These are phyloP conservation scores for Ophidiomyces ophidiicola DNA, from an alignment of 2,329 filamentous ascomycete genomes.

Conservation along the genomic window DNA sequence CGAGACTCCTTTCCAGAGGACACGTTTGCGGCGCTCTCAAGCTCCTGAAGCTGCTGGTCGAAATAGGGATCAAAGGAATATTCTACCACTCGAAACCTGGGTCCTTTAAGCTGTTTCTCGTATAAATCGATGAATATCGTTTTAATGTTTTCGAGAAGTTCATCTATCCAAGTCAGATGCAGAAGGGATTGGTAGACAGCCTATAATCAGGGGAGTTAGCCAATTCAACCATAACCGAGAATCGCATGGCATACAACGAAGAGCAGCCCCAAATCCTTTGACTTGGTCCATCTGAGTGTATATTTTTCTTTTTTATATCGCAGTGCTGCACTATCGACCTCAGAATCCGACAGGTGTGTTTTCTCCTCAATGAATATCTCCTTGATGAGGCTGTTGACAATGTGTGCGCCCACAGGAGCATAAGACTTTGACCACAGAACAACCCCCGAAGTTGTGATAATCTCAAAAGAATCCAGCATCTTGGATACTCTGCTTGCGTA, in stretches of 20 bases:
- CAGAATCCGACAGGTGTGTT: slow-evolving; percentile 45
- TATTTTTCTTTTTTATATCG: slow-evolving; percentile 85
- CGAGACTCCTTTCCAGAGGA: slow-evolving; percentile 36
- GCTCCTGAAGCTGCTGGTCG: slow-evolving; percentile 76
- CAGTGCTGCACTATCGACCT: slow-evolving; percentile 48
- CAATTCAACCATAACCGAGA: background rate
- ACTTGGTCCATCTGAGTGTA: slow-evolving; percentile 83
- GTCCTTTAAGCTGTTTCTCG: slow-evolving; percentile 70
- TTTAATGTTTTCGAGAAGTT: slow-evolving; percentile 87
- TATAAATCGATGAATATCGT: slow-evolving; percentile 87
- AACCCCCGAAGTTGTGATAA: slow-evolving; percentile 87
- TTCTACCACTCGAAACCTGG: slow-evolving; percentile 63
- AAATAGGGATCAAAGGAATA: slow-evolving; percentile 90
- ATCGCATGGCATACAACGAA: slow-evolving; percentile 59
- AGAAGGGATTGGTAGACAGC: slow-evolving; percentile 94
- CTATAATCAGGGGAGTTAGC: slow-evolving; percentile 40
- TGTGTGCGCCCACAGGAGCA: slow-evolving; percentile 61
- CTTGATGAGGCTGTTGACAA: slow-evolving; percentile 89
- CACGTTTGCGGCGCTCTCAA: slow-evolving; percentile 38
- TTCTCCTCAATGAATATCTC: slow-evolving; percentile 98
- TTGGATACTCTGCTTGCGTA: slow-evolving; percentile 11
- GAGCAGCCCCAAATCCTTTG: slow-evolving; percentile 85
- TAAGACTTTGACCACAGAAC: slow-evolving; percentile 92
- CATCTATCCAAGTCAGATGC: slow-evolving; percentile 93
- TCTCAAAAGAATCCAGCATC: slow-evolving; percentile 96